A percentile compares a stretch with the other conserved stretches of the same genome.
Evolutionary conservation across 2,329 filamentous ascomycete genomes (phyloP).

Genomic region (Triangularia verruculosa): DNA sequence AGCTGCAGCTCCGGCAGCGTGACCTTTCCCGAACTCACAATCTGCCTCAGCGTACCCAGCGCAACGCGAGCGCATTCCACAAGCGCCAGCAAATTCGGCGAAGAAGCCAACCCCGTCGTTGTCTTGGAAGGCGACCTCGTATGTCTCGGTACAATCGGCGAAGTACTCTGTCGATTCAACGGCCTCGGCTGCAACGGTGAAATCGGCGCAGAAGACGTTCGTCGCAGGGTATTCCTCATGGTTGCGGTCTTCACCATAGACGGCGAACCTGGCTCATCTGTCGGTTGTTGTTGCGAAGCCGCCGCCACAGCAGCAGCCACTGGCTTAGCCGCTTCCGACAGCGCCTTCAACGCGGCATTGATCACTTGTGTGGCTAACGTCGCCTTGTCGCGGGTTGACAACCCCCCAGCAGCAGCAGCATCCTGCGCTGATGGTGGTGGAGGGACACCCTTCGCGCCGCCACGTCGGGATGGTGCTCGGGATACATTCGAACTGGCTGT

Average conservation of each 20-base stretch:
- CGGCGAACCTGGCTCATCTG: slow-evolving; percentile 27
- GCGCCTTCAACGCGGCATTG: slow-evolving; percentile 65
- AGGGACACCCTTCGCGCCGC: slow-evolving; percentile 28
- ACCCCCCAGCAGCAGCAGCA: slow-evolving; percentile 36
- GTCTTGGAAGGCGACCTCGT: slow-evolving; percentile 30
- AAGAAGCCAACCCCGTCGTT: slow-evolving; percentile 30
- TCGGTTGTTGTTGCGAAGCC: slow-evolving; percentile 33
- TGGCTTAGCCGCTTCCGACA: slow-evolving; percentile 64
- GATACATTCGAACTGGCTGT: slow-evolving; percentile 9
- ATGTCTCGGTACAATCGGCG: slow-evolving; percentile 41
- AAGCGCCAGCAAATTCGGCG: slow-evolving; percentile 49
- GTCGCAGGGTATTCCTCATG: slow-evolving; percentile 44
- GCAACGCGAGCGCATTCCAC: slow-evolving; percentile 69
- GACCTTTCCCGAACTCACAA: slow-evolving; percentile 53
- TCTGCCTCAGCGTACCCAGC: slow-evolving; percentile 60
- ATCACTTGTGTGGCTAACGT: slow-evolving; percentile 70
- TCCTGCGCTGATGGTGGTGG: slow-evolving; percentile 26
- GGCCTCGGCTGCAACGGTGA: slow-evolving; percentile 60
- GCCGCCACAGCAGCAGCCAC: slow-evolving; percentile 35
- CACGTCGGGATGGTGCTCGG: slow-evolving; percentile 26
- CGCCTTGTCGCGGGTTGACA: slow-evolving; percentile 59
- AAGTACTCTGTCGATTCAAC: slow-evolving; percentile 58
- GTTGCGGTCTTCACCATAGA: slow-evolving; percentile 35
- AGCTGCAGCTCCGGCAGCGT: slow-evolving; percentile 63
- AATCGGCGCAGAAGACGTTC: slow-evolving; percentile 57